A percentile compares a stretch with the other conserved stretches of the same genome.
Evolutionary conservation across 352 stramenopile genomes (phyloP).

Genomic region (Phytophthora fragariae): DNA sequence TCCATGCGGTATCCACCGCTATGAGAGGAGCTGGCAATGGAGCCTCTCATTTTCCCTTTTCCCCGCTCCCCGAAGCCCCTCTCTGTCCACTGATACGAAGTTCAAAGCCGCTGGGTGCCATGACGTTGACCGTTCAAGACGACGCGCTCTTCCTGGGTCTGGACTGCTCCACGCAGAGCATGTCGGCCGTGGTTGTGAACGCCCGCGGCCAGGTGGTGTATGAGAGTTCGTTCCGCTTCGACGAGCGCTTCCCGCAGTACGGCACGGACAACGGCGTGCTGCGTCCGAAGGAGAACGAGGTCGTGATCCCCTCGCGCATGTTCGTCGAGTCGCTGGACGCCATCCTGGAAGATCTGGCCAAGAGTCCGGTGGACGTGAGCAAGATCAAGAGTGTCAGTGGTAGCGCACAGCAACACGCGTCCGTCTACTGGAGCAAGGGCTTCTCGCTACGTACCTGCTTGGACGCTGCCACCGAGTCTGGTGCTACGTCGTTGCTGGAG

Average conservation of each 20-base stretch:
- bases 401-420: slow-evolving; percentile 87
- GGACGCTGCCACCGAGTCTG: slow-evolving; percentile 30
- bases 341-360: slow-evolving; percentile 57
- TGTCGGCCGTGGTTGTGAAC: slow-evolving; percentile 74
- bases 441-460: slow-evolving; percentile 54
- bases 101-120: not conserved
- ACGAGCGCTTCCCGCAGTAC: slow-evolving; percentile 71
- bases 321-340: slow-evolving; percentile 84
- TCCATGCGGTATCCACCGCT: slow-evolving; percentile 4
- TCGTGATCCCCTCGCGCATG: slow-evolving; percentile 79
- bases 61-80: slow-evolving; percentile 1
- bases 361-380: slow-evolving; percentile 40
- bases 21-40: not conserved
- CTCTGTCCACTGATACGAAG: not conserved
- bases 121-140: slow-evolving; percentile 21
- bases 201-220: slow-evolving; percentile 46
- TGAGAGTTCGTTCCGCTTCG: slow-evolving; percentile 76
- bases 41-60: slow-evolving; percentile 27
- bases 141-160: slow-evolving; percentile 64
- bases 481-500: slow-evolving; percentile 27
- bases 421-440: slow-evolving; percentile 72
- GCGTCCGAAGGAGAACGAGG: slow-evolving; percentile 51
- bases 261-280: slow-evolving; percentile 73
- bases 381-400: slow-evolving; percentile 73
- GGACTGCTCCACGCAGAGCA: slow-evolving; percentile 90